Percentiles rank a stretch among this genome's conserved stretches.
These are phyloP conservation scores for Fusarium sp. DNA, from an alignment of 2,329 filamentous ascomycete genomes.

Conservation along the genomic window DNA sequence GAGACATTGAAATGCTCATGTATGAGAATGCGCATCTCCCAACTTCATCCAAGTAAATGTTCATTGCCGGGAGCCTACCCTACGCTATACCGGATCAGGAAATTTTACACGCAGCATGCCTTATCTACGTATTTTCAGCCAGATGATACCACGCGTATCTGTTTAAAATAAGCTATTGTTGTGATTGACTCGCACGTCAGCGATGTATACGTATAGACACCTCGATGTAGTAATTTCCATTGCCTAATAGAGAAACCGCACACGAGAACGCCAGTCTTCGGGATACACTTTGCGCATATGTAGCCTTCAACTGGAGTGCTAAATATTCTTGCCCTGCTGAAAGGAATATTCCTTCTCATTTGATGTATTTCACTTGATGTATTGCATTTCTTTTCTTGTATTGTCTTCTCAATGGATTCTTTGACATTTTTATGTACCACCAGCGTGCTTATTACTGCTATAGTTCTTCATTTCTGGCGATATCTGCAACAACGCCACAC, in stretches of 20 bases:
- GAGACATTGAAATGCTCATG: rapidly evolving
- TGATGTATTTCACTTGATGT: no score
- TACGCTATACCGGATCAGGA: neutral
- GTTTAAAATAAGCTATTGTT: no score
- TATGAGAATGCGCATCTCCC: no score
- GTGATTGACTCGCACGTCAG: no score
- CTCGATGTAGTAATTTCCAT: rapidly evolving
- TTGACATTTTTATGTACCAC: neutral
- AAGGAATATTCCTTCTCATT: no score
- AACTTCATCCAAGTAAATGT: rapidly evolving
- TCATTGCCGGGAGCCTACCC: neutral
- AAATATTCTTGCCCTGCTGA: neutral
- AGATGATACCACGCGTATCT: no score
- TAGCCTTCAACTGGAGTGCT: rapidly evolving
- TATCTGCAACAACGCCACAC: neutral
- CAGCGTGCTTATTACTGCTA: rapidly evolving
- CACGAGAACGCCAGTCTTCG: rapidly evolving
- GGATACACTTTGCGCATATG: no score
- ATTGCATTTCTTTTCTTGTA: no score
- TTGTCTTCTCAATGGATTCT: rapidly evolving
- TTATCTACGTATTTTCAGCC: neutral
- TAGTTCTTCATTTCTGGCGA: neutral
- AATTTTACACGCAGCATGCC: neutral
- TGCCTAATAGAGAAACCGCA: neutral
- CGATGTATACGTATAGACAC: rapidly evolving